These are phyloP conservation scores for Termitomyces heimii DNA, from an alignment of 768 basidiomycete species.

Conservation along the genomic window DNA sequence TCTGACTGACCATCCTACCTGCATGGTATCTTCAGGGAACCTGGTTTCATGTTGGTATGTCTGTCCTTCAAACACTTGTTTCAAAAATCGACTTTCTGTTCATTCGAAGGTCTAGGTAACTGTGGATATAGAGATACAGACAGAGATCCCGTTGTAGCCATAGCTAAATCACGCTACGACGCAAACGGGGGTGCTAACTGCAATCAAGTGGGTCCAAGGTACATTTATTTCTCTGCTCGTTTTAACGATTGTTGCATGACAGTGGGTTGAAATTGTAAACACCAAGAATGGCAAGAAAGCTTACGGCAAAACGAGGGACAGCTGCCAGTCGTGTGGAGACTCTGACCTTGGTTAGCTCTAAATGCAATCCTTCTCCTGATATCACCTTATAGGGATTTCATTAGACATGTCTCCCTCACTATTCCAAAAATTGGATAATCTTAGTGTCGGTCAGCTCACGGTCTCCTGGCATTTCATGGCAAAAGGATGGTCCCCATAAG, in stretches of 20 bases:
- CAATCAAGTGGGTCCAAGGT: constrained; percentile 41
- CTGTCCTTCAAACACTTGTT: not conserved
- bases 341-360: constrained; percentile 44
- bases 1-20: constrained; percentile 2
- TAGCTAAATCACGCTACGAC: constrained; percentile 49
- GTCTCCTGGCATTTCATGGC: constrained; percentile 60
- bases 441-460: constrained; percentile 43
- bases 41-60: constrained; percentile 52
- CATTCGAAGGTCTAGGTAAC: constrained; percentile 44
- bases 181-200: constrained; percentile 48
- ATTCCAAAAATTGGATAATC: constrained; percentile 46
- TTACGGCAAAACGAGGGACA: constrained; percentile 48
- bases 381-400: not conserved
- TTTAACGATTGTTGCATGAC: constrained; percentile 10
- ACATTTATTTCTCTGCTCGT: not conserved
- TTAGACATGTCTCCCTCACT: constrained; percentile 64
- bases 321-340: constrained; percentile 49
- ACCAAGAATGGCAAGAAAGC: constrained; percentile 43
- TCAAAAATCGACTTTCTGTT: constrained; percentile 9
- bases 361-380: not conserved
- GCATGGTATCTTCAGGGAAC: constrained; percentile 43
- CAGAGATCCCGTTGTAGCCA: constrained; percentile 55
- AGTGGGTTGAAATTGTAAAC: constrained; percentile 62
- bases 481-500: constrained; percentile 36
- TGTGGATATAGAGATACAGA: constrained; percentile 50